Evolutionary conservation across 306 rosid species (phyloP).

Genomic region (Quercus bicolor): DNA sequence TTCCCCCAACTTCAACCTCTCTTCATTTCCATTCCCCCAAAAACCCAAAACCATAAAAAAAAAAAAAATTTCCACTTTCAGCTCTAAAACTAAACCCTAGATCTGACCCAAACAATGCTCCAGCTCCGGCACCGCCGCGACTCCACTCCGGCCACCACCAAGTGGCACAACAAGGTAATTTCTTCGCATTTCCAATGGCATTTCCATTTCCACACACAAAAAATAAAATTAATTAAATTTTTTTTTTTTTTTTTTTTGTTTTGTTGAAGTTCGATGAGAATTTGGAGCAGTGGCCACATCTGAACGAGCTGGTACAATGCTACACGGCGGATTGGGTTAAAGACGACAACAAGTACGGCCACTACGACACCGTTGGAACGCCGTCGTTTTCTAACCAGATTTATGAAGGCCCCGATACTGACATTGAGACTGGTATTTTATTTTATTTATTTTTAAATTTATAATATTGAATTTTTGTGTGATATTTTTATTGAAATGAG

Average conservation of each 20-base stretch:
- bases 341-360: conserved; percentile 94
- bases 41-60: background rate
- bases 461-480: background rate
- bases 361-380: conserved; percentile 64
- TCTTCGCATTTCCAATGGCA: background rate
- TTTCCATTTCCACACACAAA: background rate
- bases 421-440: conserved; percentile 83
- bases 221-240: too few relatives aligned
- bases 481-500: background rate
- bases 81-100: conserved; percentile 58
- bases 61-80: background rate
- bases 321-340: conserved; percentile 96
- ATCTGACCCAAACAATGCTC: conserved; percentile 63
- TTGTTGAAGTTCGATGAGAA: conserved; percentile 73
- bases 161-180: conserved; percentile 87
- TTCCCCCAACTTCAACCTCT: background rate
- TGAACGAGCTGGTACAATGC: conserved; percentile 90
- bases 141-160: conserved; percentile 69
- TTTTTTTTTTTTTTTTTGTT: background rate
- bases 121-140: conserved; percentile 96
- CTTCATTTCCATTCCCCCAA: conserved; percentile 6
- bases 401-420: conserved; percentile 97
- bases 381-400: conserved; percentile 81
- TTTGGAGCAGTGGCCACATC: conserved; percentile 98
- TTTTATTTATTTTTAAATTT: background rate